Evolutionary conservation across 2,329 filamentous ascomycete genomes (phyloP).

Genomic region (Domatiomyces catenatus): DNA sequence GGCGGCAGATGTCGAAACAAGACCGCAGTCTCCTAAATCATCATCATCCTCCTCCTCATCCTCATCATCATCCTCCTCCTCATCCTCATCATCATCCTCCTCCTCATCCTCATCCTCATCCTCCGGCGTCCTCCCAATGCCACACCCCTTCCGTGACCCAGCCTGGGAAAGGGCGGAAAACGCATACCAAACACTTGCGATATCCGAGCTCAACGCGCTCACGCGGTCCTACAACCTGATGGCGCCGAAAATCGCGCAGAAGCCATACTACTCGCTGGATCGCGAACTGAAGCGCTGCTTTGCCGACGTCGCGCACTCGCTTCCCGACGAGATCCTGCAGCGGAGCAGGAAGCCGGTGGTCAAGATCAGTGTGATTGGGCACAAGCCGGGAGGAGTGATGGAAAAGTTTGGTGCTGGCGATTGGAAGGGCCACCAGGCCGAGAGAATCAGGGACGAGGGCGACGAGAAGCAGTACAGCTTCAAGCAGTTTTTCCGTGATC

Average conservation of each 20-base stretch:
- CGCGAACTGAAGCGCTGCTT: conserved; percentile 71
- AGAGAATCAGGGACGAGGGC: conserved; percentile 56
- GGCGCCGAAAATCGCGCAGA: conserved; percentile 81
- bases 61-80: conserved; percentile 1
- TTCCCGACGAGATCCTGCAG: conserved; percentile 58
- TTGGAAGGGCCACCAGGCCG: conserved; percentile 29
- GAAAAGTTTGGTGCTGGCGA: conserved; percentile 39
- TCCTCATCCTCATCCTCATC: background rate
- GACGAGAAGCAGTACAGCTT: conserved; percentile 62
- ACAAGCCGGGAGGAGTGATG: conserved; percentile 40
- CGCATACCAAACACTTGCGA: conserved; percentile 59
- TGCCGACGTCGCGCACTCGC: conserved; percentile 64
- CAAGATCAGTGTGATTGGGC: conserved; percentile 27
- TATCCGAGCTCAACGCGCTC: conserved; percentile 63
- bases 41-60: background rate
- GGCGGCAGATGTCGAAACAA: background rate
- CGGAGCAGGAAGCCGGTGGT: conserved; percentile 41
- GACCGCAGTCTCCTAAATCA: background rate
- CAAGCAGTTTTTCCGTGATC: conserved; percentile 74
- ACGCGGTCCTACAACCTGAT: conserved; percentile 87
- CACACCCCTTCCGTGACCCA: conserved; percentile 59
- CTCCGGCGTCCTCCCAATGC: conserved; percentile 24
- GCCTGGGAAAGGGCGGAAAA: conserved; percentile 59
- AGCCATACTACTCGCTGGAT: conserved; percentile 74
- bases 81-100: conserved; percentile 1